Base-by-base conservation (phyloP, 1,284 basidiomycete species). In the Irpex sp. region DNA sequence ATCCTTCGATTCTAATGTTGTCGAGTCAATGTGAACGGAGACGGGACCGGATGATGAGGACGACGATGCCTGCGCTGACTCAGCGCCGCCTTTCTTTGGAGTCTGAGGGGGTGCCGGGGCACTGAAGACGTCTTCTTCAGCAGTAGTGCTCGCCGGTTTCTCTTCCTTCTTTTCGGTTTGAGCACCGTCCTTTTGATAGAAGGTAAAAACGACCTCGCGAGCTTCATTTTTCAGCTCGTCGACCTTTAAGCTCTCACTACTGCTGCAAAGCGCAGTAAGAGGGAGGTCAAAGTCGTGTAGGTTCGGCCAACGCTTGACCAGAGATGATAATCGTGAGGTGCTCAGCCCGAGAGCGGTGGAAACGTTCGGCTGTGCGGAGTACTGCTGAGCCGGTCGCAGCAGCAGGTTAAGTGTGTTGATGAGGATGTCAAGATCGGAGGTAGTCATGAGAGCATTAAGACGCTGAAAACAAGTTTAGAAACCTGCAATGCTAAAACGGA, bases 301-400 rank as follows among this genome's bases (percentile, higher is more conserved):
- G 68, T 85, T 83, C 6, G 88, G 84, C 88, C 88, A 92, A 62
- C 86, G 82, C 68, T 87, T 90, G 37, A 84, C 82, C 64, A 93
- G 78, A 62, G 87, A 85, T 66, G 86, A 81, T 56, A 93, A 75
- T 67, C 87, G 86, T 58, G 88, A 79, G 23, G 90, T 85, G 53
- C 88, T 90, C 56, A 93, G 90, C 73, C 82, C 89, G 51, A 91
- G 80, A 0, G 89, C 87, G 68, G 89, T 86, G 21, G 88, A 85
- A 52, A 92, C 87, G 16, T 88, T 83, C 10, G 89, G 87, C 68
- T 93, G 90, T 2, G 88, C 85, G 14, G 92, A 93, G 73, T 97
- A 98, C 73, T 98, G 95, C 71, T 98, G 96, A 5, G 95, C 90
- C 1, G 96, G 95, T 28, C 96, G 89, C 37, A 98, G 83, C 49